A percentile compares a stretch with the other conserved stretches of the same genome.
phyloP scores from a whole-genome alignment of 1,284 basidiomycete genomes.

The Pterula multifida region DNA sequence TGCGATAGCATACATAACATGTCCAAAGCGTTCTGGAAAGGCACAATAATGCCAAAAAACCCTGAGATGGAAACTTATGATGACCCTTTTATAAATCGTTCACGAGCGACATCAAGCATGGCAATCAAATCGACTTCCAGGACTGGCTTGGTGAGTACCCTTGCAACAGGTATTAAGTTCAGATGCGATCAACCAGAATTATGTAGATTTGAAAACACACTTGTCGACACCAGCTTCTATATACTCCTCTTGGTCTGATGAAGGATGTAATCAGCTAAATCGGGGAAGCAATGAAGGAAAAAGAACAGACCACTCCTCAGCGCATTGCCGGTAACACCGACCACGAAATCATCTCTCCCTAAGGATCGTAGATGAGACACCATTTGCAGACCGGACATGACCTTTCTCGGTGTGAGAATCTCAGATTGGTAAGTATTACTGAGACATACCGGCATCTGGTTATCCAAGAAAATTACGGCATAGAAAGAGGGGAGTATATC shows the following conservation, averaged over 20 bases:
- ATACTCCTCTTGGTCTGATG: constrained; percentile 30
- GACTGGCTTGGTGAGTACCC: constrained; percentile 39
- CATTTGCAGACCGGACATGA: constrained; percentile 39
- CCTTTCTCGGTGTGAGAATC: not conserved
- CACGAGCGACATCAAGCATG: constrained; percentile 27
- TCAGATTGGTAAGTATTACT: not conserved
- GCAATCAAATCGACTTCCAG: constrained; percentile 28
- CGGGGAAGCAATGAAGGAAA: too few species aligned
- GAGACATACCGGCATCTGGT: constrained; percentile 67
- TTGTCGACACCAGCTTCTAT: constrained; percentile 50
- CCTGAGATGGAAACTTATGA: too few species aligned
- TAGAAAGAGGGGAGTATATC: not conserved
- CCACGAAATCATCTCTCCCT: constrained; percentile 47
- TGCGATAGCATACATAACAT: too few species aligned
- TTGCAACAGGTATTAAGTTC: constrained; percentile 8
- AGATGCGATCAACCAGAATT: not conserved
- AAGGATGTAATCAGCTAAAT: constrained; percentile 7
- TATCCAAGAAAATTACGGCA: constrained; percentile 56
- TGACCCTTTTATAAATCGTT: constrained; percentile 14
- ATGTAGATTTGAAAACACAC: constrained; percentile 22
- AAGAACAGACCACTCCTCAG: constrained; percentile 43
- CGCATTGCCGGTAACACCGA: constrained; percentile 62
- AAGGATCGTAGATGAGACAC: constrained; percentile 42
- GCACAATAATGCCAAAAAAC: too few species aligned
- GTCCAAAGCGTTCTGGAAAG: too few species aligned